phyloP scores from a whole-genome alignment of 2,329 filamentous ascomycete species.

The Boeremia exigua region DNA sequence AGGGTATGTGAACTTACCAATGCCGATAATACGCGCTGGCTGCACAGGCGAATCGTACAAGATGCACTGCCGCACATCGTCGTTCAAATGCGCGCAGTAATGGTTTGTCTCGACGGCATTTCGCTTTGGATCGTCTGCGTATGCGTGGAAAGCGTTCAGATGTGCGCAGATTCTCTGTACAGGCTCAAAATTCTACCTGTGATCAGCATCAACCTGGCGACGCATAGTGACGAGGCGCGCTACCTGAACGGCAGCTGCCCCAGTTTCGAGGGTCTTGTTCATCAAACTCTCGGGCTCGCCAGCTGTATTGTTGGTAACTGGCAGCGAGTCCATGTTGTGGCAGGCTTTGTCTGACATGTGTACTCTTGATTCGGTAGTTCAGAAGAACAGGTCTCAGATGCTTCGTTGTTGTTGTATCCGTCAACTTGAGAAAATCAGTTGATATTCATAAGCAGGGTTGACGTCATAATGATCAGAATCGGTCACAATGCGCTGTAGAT shows the following conservation, averaged over 20 bases:
- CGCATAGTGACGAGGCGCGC: background rate
- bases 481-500: background rate
- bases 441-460: constrained; percentile 1
- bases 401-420: background rate
- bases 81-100: constrained; percentile 80
- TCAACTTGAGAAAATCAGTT: background rate
- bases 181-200: constrained; percentile 67
- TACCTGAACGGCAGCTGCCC: constrained; percentile 65
- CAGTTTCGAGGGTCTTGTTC: constrained; percentile 67
- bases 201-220: background rate
- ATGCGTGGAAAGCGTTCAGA: constrained; percentile 85
- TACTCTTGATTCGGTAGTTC: no score
- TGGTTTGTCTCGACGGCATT: constrained; percentile 76
- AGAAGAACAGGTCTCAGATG: background rate
- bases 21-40: constrained; percentile 76
- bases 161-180: constrained; percentile 80
- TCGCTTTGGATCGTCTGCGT: constrained; percentile 73
- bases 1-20: constrained; percentile 47
- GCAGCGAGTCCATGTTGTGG: constrained; percentile 44
- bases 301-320: constrained; percentile 50
- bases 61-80: constrained; percentile 83
- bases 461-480: constrained; percentile 18
- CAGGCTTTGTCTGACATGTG: constrained; percentile 8
- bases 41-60: constrained; percentile 76
- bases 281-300: constrained; percentile 61